Evolutionary conservation across 306 rosid species (phyloP).

Genomic region (Neltuma alba): DNA sequence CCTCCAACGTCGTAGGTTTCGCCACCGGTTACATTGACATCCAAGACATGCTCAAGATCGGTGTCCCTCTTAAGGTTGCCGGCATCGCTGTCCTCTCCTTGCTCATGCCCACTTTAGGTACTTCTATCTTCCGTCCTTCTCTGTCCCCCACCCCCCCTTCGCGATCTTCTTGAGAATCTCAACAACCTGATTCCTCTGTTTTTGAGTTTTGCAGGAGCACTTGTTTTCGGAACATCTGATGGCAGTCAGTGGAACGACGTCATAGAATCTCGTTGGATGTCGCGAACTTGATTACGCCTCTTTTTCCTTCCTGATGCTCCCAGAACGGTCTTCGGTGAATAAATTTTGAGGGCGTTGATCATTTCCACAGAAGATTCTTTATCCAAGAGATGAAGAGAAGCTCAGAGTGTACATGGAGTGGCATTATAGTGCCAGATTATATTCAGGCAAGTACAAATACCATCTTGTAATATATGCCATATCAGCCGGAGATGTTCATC

Average conservation of each 20-base stretch:
- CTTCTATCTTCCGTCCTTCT: neutral
- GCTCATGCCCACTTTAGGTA: conserved; percentile 87
- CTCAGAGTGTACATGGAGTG: neutral
- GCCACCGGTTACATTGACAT: conserved; percentile 75
- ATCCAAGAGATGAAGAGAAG: neutral
- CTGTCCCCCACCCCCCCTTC: too few relatives aligned
- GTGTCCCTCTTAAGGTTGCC: conserved; percentile 73
- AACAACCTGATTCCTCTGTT: neutral
- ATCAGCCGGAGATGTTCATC: neutral
- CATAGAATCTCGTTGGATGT: neutral
- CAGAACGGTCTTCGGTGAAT: conserved; percentile 11
- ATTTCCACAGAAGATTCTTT: neutral
- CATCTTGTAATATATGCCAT: neutral
- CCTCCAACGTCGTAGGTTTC: conserved; percentile 83
- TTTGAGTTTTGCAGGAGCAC: conserved; percentile 56
- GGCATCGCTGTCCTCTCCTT: conserved; percentile 59
- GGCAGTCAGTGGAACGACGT: conserved; percentile 18
- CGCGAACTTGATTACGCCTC: neutral
- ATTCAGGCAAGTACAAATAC: neutral
- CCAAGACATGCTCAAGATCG: conserved; percentile 75
- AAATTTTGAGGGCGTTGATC: neutral
- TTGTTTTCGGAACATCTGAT: conserved; percentile 60
- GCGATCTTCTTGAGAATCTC: too few relatives aligned
- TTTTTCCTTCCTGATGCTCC: neutral
- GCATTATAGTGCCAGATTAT: neutral